Base-by-base conservation (phyloP, 2,329 filamentous ascomycete species). In the Emergomyces pasteurianus region DNA sequence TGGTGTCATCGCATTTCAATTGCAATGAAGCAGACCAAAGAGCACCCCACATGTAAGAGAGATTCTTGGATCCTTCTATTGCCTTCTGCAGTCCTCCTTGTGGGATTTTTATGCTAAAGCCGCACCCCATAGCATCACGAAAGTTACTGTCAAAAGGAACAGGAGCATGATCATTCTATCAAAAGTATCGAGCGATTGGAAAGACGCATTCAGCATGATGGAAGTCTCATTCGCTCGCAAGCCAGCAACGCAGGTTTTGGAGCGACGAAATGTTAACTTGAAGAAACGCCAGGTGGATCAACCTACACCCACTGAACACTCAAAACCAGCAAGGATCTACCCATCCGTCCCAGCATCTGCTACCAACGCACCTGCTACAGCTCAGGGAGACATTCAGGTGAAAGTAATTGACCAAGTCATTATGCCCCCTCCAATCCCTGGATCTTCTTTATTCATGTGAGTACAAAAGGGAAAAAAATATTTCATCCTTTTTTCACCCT, bases 21-120 rank as follows among this genome's bases (percentile, higher is more conserved):
- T 67, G 66, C 47, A 65, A 67, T 34, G 52, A 60, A 31, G 61
- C 65, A 10, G 66, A 65, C 12, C 60, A 65, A 54, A 58, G 66
- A 34, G 63, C 63, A 38, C 60, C 65, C 2, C 61, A 67, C 59
- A 61, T 61, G 65, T 67, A 42, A 64, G 63, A 31, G 59, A 23
- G 21, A n/a, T 28, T 40, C 46, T 10, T 4, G n/a, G n/a, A 34
- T 34, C 12, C 2, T n/a, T 12, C 40, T 18, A 7, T 23, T 16
- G 10, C 9, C 18, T 49, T 26, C 21, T 1, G 16, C n/a, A n/a
- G n/a, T n/a, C n/a, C 38, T 36, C 42, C n/a, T 5, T 16, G 18
- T 28, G 9, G 50, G 26, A 5, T 18, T 31, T 50, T 42, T 10
- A 40, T 54, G 26, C 26, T 56, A 6, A 49, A 46, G 9, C 26